phyloP scores from a whole-genome alignment of 768 basidiomycete genomes.

The Arthromyces matolae region DNA sequence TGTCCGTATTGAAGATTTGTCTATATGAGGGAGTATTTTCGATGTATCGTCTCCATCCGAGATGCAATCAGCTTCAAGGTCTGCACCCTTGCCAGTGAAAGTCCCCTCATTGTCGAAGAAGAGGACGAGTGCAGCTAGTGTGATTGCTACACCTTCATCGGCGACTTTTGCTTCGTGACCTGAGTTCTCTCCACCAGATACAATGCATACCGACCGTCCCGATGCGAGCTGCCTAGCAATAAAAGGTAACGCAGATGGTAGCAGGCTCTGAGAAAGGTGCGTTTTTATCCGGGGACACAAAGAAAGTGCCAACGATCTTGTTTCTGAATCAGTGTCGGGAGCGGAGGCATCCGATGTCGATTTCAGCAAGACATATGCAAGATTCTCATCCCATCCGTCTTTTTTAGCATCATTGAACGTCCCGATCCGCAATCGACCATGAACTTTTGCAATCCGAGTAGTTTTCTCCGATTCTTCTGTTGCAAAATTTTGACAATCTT shows the following conservation, averaged over 20 bases:
- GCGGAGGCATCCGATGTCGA: neutral
- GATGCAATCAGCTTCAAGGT: neutral
- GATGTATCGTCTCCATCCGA: neutral
- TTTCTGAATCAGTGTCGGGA: neutral
- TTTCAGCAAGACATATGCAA: conserved; percentile 9
- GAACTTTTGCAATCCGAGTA: conserved; percentile 9
- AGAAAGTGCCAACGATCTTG: conserved; percentile 15
- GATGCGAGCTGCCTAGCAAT: conserved; percentile 7
- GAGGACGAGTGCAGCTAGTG: conserved; percentile 11
- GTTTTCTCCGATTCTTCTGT: conserved; percentile 27
- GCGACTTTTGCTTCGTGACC: neutral
- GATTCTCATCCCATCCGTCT: neutral
- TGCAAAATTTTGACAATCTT: conserved; percentile 21
- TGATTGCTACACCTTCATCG: conserved; percentile 13
- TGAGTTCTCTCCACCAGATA: conserved; percentile 7
- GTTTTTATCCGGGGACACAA: conserved; percentile 8
- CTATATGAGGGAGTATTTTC: conserved; percentile 13
- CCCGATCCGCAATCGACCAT: conserved; percentile 10
- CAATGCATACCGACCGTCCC: conserved; percentile 6
- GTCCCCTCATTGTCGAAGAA: conserved; percentile 8
- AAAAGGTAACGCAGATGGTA: conserved; percentile 10
- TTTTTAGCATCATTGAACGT: conserved; percentile 9
- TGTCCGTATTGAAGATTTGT: conserved; percentile 64
- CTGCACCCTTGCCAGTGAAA: neutral
- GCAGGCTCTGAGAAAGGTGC: conserved; percentile 6